Conservation (phyloP, 805 yeast genomes). For the Spathaspora passalidarum region DNA sequence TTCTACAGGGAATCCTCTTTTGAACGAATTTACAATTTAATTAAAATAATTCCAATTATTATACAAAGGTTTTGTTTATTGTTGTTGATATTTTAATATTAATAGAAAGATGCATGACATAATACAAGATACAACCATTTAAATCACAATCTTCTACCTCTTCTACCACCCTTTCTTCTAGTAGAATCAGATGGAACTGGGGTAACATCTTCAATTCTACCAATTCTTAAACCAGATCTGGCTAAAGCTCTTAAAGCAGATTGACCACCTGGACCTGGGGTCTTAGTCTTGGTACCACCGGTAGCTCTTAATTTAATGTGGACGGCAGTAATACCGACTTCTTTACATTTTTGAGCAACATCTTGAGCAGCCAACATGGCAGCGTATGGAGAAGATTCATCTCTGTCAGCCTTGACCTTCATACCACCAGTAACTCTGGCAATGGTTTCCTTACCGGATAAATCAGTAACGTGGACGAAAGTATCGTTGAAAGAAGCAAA, state of each 20-base stretch:
- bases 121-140: slow-evolving; percentile 1
- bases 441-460: slow-evolving; percentile 99
- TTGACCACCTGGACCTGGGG: slow-evolving; percentile 99
- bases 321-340: slow-evolving; percentile 99
- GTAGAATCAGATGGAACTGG: slow-evolving; percentile 99
- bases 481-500: slow-evolving; percentile 99
- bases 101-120: slow-evolving; percentile 1
- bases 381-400: slow-evolving; percentile 99
- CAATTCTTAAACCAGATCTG: slow-evolving; percentile 99
- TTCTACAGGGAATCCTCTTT: too few relatives aligned
- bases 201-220: slow-evolving; percentile 99
- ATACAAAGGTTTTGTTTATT: background rate
- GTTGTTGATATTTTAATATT: background rate
- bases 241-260: slow-evolving; percentile 98
- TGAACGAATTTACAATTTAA: too few relatives aligned
- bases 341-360: slow-evolving; percentile 98
- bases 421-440: slow-evolving; percentile 99
- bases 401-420: slow-evolving; percentile 99
- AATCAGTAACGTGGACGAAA: slow-evolving; percentile 98
- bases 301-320: slow-evolving; percentile 99
- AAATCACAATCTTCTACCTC: slow-evolving; percentile 98
- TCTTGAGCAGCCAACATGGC: slow-evolving; percentile 99
- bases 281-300: slow-evolving; percentile 99
- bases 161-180: slow-evolving; percentile 99
- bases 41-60: background rate